Evolutionary conservation across 139 green algal genomes (phyloP), one percentile per base, ranked within the genome.

Genomic region (Coelastrella sp.): DNA sequence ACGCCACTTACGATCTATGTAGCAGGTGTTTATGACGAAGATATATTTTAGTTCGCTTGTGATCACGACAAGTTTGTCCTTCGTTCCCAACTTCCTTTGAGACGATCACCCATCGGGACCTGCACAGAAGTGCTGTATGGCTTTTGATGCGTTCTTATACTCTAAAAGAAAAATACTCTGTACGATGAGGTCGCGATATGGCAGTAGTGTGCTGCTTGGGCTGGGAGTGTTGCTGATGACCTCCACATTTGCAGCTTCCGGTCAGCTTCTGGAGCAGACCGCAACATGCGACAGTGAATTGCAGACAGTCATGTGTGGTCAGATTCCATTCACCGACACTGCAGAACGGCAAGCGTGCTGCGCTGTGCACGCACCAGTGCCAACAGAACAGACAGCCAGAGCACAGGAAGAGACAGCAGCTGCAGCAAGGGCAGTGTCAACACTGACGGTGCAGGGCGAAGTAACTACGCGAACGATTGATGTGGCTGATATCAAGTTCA

Each of bases 271-370:
- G 53, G 19, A 19, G 53, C 17, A 64, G 17, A 64, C 7, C 21
- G 53, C 17, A n/a, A 35, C 53, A 11, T 79, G 71, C 71, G 71
- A 79, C 23, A 79, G 43, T 11, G 71, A 79, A 7, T 40, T 79
- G 71, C 71, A 79, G 27, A 23, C 62, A 1, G 71, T 79, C 0
- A 79, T 79, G 71, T 79, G 71, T 41, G 71, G 71, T 2, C 41
- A 79, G 7, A 79, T 79, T 30, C 71, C 71, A 41, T 60, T 79
- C 8, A 32, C 19, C 0, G 27, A 62, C 11, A 5, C 45, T 35
- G 9, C 25, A 7, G 41, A 60, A 19, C 71, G 71, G 11, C 23
- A 37, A 15, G 9, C 15, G 15, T 79, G 71, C 71, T 79, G 71
- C 25, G n/a, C 11, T n/a, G 30, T 38, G 25, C 21, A 79, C 41